Evolutionary conservation across 2,329 filamentous ascomycete species (phyloP), one percentile per base, ranked within the genome.

Genomic region (Nemania serpens): DNA sequence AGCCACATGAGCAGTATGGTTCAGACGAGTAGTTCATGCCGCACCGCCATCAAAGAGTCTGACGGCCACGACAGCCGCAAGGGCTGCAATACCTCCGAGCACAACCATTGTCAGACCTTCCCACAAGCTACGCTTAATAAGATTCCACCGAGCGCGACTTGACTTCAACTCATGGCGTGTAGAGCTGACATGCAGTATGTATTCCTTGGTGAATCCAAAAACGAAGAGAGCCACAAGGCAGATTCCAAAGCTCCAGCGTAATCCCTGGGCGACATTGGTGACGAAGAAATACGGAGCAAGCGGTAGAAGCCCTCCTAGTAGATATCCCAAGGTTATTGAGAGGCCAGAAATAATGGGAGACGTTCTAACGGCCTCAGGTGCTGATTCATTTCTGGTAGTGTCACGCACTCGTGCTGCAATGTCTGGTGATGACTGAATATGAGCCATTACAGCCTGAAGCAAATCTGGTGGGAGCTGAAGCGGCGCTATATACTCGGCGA

Each of bases 251-350:
- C 85, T 88, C 61, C 85, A 82, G 37, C 82, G 79, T 52, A 93
- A 75, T 0, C 81, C 82, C n/a, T 77, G 69, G 22, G 73, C 71
- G 7, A 83, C 77, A 20, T 73, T 71, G 13, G 67, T 60, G 71
- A 84, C 77, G 65, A 88, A 78, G 65, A 91, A 87, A 75, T 91
- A 91, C 0, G 89, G 89, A 43, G 89, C 75, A 68, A 91, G 81
- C 13, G 89, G 88, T n/a, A 91, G 82, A 55, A 91, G 78, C 0
- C 89, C 89, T 18, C 89, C 89, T 20, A 91, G 73, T 54, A 91
- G 87, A 72, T 91, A 91, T 37, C 87, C 87, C 15, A 86, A 69
- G 0, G 88, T 86, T 68, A 91, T 88, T 9, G 86, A 90, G 25
- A 87, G 65, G 2, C 87, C 89, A 0, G 84, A 88, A 46, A 85